Conservation (phyloP, 441 rosid species). For the Jatropha multifida region DNA sequence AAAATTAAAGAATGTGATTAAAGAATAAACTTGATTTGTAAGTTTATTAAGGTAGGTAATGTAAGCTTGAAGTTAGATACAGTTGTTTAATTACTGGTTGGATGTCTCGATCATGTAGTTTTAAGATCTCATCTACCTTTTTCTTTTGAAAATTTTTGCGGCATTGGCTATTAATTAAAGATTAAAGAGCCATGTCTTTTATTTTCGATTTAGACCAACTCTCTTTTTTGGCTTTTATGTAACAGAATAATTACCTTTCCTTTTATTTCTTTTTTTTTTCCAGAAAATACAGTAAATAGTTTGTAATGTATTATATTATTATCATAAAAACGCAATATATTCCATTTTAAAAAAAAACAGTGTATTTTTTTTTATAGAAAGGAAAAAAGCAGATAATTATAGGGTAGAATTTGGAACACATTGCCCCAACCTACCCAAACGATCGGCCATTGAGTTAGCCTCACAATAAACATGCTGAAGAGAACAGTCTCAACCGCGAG, state of each 20-base stretch:
- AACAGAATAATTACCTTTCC: no score
- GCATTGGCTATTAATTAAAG: not conserved
- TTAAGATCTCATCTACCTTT: conserved; percentile 1
- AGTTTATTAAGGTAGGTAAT: not conserved
- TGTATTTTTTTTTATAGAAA: no score
- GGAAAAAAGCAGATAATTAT: no score
- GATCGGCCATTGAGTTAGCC: no score
- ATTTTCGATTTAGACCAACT: not conserved
- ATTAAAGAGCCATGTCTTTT: not conserved
- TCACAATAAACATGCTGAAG: no score
- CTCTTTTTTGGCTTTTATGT: no score
- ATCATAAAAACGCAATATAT: no score
- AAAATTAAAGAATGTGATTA: not conserved
- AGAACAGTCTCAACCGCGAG: no score
- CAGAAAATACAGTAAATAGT: no score
- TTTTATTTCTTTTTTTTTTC: not conserved
- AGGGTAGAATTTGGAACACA: no score
- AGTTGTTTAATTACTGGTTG: conserved; percentile 10
- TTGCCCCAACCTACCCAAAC: no score
- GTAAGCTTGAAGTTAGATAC: not conserved
- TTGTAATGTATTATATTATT: no score
- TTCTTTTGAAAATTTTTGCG: not conserved
- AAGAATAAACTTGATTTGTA: not conserved
- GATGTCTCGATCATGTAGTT: conserved; percentile 9
- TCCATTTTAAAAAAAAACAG: not conserved